phyloP scores from a whole-genome alignment of 805 yeast species.

The Wickerhamiella sergipiensis region DNA sequence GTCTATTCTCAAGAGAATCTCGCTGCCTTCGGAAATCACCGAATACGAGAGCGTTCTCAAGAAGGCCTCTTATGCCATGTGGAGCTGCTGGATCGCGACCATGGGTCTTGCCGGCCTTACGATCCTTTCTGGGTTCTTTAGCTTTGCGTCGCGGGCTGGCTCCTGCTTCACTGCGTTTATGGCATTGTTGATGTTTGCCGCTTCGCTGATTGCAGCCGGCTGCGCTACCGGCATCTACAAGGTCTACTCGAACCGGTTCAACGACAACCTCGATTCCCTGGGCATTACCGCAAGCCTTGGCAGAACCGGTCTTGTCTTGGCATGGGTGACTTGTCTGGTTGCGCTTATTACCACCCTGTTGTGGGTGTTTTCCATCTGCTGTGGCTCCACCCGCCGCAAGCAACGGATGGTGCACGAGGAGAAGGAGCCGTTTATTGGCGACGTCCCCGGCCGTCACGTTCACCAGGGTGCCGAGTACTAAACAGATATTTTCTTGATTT shows the following conservation, averaged over 20 bases:
- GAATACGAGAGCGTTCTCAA: slow-evolving; percentile 34
- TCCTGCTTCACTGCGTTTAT: slow-evolving; percentile 32
- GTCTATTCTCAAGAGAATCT: slow-evolving; percentile 21
- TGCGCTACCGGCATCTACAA: slow-evolving; percentile 50
- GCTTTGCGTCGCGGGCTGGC: slow-evolving; percentile 35
- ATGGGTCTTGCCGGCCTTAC: slow-evolving; percentile 30
- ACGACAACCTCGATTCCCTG: slow-evolving; percentile 27
- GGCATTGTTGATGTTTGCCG: slow-evolving; percentile 15
- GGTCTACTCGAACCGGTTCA: slow-evolving; percentile 37
- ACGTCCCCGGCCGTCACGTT: slow-evolving; percentile 5
- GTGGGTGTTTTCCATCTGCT: slow-evolving; percentile 33
- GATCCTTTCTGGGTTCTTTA: slow-evolving; percentile 30
- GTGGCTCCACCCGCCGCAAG: slow-evolving; percentile 24
- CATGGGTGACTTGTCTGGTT: slow-evolving; percentile 52
- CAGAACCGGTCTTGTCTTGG: slow-evolving; percentile 37
- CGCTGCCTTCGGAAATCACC: slow-evolving; percentile 42
- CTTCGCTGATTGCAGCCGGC: slow-evolving; percentile 28
- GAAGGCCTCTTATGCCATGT: slow-evolving; percentile 42
- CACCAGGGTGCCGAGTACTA: not conserved
- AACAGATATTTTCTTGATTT: not conserved
- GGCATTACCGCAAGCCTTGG: slow-evolving; percentile 46
- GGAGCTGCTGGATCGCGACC: slow-evolving; percentile 39
- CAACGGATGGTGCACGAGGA: slow-evolving; percentile 13
- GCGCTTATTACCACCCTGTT: slow-evolving; percentile 29
- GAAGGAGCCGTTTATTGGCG: slow-evolving; percentile 20